phyloP scores from a whole-genome alignment of 148 eudicot genomes.

The Fallopia convolvulus region DNA sequence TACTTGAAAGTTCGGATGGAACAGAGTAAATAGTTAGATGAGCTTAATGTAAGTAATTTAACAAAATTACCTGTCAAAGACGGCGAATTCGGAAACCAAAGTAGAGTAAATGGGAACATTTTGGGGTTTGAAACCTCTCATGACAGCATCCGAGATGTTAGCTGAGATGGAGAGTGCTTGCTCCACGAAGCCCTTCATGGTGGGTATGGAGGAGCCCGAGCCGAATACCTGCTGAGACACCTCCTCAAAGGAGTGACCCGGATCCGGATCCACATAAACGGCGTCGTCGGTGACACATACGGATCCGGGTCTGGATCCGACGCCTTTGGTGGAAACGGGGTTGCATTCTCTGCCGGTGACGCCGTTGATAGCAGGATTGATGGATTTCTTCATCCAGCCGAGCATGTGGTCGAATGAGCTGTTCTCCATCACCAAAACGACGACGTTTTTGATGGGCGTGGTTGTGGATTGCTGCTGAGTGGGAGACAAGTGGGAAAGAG shows the following conservation, averaged over 20 bases:
- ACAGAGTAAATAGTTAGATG: too few species aligned
- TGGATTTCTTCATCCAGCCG: constrained; percentile 87
- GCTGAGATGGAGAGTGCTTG: constrained; percentile 58
- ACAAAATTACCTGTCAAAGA: constrained; percentile 33
- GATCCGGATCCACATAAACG: constrained; percentile 79
- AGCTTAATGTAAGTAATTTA: background rate
- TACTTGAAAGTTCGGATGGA: background rate
- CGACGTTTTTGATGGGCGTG: constrained; percentile 74
- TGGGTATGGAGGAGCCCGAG: constrained; percentile 34
- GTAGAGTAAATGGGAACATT: constrained; percentile 51
- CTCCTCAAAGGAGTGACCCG: constrained; percentile 85
- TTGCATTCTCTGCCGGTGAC: constrained; percentile 83
- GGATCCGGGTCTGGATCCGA: constrained; percentile 18
- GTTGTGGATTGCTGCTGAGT: constrained; percentile 11
- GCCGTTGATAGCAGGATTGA: constrained; percentile 69
- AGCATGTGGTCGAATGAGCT: constrained; percentile 91
- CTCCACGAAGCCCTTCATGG: constrained; percentile 78
- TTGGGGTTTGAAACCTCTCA: constrained; percentile 82
- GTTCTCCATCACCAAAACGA: constrained; percentile 80
- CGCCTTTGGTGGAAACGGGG: constrained; percentile 32
- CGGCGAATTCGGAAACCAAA: constrained; percentile 63
- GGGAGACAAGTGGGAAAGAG: constrained; percentile 13
- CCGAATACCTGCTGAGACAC: constrained; percentile 75
- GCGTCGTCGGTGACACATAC: constrained; percentile 73
- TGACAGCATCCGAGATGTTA: constrained; percentile 62